phyloP scores from a whole-genome alignment of 176 grass and related monocot species.

The Olyra latifolia region DNA sequence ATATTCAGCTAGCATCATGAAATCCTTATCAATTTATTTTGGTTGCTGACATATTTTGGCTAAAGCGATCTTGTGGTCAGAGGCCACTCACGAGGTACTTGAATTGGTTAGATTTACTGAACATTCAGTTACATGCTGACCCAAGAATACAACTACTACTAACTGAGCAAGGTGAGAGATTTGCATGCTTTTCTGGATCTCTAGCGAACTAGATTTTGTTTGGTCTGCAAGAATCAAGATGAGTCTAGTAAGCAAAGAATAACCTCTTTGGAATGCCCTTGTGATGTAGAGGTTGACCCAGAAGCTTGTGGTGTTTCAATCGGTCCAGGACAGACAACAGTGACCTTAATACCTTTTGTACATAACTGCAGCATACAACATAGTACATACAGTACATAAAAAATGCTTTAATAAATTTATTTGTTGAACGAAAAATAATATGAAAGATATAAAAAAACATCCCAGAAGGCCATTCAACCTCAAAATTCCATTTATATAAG shows the following conservation, averaged over 20 bases:
- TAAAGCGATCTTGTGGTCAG: neutral
- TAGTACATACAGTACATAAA: constrained; percentile 18
- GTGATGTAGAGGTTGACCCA: constrained; percentile 42
- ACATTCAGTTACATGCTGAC: neutral
- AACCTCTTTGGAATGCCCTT: constrained; percentile 73
- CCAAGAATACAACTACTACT: neutral
- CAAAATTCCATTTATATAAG: neutral
- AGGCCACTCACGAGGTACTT: neutral
- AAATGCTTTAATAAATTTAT: neutral
- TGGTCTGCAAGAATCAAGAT: constrained; percentile 1
- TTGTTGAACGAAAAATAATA: constrained; percentile 6
- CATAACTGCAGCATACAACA: constrained; percentile 63
- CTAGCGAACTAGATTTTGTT: neutral
- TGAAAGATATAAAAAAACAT: neutral
- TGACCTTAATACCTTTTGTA: constrained; percentile 87
- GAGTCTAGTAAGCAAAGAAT: constrained; percentile 21
- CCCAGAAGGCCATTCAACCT: neutral
- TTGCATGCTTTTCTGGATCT: neutral
- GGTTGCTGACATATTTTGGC: neutral
- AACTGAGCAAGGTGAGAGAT: constrained; percentile 2
- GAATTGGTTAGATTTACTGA: neutral
- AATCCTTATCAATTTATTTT: neutral
- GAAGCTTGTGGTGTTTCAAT: constrained; percentile 70
- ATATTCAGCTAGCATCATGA: neutral
- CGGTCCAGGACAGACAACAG: constrained; percentile 88